Percentiles rank a stretch among this genome's conserved stretches.
Conservation (phyloP, 352 stramenopile species). For the Pseudoperonospora humuli region DNA sequence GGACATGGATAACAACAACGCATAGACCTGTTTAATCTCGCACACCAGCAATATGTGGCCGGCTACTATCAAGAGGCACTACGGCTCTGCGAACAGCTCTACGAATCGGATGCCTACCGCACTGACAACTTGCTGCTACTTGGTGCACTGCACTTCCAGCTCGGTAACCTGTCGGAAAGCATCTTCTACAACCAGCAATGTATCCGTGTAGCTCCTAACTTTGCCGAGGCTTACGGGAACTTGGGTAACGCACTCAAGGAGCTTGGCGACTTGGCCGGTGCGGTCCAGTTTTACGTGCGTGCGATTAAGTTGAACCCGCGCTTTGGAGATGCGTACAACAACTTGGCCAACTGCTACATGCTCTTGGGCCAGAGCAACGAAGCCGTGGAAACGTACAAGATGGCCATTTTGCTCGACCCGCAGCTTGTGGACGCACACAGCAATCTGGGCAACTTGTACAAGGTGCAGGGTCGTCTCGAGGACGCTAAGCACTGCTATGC, state of each 20-base stretch:
- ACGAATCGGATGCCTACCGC: slow-evolving; percentile 77
- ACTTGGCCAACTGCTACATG: slow-evolving; percentile 89
- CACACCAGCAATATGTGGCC: slow-evolving; percentile 81
- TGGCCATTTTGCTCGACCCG: slow-evolving; percentile 86
- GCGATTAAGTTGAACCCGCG: slow-evolving; percentile 90
- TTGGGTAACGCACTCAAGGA: slow-evolving; percentile 94
- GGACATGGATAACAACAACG: not conserved
- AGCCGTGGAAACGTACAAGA: slow-evolving; percentile 91
- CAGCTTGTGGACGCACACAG: slow-evolving; percentile 89
- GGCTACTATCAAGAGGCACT: slow-evolving; percentile 86
- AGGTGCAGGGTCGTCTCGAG: slow-evolving; percentile 74
- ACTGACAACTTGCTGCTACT: slow-evolving; percentile 91
- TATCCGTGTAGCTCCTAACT: slow-evolving; percentile 87
- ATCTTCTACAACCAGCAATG: slow-evolving; percentile 95
- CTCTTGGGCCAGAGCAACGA: slow-evolving; percentile 84
- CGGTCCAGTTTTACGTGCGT: slow-evolving; percentile 90
- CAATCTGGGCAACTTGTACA: slow-evolving; percentile 93
- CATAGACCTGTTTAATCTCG: slow-evolving; percentile 62
- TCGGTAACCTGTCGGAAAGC: slow-evolving; percentile 86
- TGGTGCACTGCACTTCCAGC: slow-evolving; percentile 90
- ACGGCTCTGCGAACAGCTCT: slow-evolving; percentile 82
- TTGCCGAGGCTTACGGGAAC: slow-evolving; percentile 91
- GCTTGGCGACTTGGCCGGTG: slow-evolving; percentile 82
- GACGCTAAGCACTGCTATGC: slow-evolving; percentile 88
- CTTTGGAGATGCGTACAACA: slow-evolving; percentile 90